A percentile compares a stretch with the other conserved stretches of the same genome.
Conservation (phyloP, 495 filamentous ascomycete genomes). For the Tuber melanosporum region DNA sequence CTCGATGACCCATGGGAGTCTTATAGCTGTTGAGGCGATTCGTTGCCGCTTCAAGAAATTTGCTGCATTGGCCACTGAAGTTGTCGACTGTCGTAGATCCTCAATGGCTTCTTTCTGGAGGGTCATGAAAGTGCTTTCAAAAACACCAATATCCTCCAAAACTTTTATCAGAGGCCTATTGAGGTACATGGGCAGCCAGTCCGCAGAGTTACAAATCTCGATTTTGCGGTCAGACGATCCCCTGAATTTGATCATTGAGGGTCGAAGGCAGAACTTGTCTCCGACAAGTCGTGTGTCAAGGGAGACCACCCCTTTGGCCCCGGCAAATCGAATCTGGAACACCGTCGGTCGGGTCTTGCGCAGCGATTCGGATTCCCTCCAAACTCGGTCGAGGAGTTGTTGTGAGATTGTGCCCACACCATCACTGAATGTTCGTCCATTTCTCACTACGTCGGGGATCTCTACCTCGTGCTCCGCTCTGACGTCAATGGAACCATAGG, state of each 20-base stretch:
- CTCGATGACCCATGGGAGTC: constrained; percentile 55
- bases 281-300: constrained; percentile 56
- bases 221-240: constrained; percentile 51
- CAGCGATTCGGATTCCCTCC: constrained; percentile 45
- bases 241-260: constrained; percentile 76
- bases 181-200: constrained; percentile 60
- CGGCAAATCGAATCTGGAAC: constrained; percentile 65
- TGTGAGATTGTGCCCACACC: constrained; percentile 67
- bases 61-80: constrained; percentile 52
- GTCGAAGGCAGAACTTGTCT: constrained; percentile 53
- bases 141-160: constrained; percentile 63
- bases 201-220: constrained; percentile 67
- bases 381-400: constrained; percentile 51
- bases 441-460: constrained; percentile 48
- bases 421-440: constrained; percentile 63
- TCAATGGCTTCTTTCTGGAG: constrained; percentile 55
- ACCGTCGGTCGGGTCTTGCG: constrained; percentile 51
- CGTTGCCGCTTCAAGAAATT: constrained; percentile 54
- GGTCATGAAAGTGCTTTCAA: constrained; percentile 52
- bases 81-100: constrained; percentile 53
- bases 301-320: constrained; percentile 46
- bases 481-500: constrained; percentile 51
- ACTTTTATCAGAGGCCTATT: constrained; percentile 78
- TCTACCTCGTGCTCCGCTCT: constrained; percentile 42
- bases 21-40: constrained; percentile 50